Evolutionary conservation across 2,329 filamentous ascomycete genomes (phyloP).

Genomic region (Phialophora verrucosa): DNA sequence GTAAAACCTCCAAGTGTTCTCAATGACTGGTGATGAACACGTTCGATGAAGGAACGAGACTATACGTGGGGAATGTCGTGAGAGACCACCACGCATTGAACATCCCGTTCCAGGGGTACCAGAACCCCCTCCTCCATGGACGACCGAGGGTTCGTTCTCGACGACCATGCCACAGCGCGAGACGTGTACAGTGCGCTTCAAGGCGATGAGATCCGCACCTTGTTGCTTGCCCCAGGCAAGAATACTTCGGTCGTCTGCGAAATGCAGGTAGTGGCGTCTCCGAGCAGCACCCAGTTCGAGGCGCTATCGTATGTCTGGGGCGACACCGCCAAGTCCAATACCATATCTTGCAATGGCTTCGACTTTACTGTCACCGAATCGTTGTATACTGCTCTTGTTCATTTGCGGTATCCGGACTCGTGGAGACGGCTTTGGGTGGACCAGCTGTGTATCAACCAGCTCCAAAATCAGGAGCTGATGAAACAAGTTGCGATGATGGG

Average conservation of each 20-base stretch:
- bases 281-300: constrained; percentile 28
- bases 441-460: constrained; percentile 33
- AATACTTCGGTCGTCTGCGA: constrained; percentile 28
- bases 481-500: constrained; percentile 29
- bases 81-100: background rate
- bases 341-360: constrained; percentile 32
- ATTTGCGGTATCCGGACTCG: constrained; percentile 25
- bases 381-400: constrained; percentile 22
- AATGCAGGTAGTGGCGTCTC: constrained; percentile 23
- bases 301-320: constrained; percentile 36
- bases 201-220: constrained; percentile 24
- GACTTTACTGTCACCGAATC: constrained; percentile 29
- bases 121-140: constrained; percentile 14
- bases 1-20: background rate
- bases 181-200: constrained; percentile 30
- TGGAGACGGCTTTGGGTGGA: constrained; percentile 33
- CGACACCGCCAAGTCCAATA: constrained; percentile 12
- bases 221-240: constrained; percentile 26
- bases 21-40: background rate
- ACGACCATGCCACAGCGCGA: constrained; percentile 20
- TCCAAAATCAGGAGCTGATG: constrained; percentile 20
- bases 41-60: no score
- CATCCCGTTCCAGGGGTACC: background rate
- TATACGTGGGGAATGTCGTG: background rate
- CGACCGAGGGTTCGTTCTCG: constrained; percentile 29